Base-by-base conservation (phyloP, 129 eudicot genomes). In the Logfia minima region DNA sequence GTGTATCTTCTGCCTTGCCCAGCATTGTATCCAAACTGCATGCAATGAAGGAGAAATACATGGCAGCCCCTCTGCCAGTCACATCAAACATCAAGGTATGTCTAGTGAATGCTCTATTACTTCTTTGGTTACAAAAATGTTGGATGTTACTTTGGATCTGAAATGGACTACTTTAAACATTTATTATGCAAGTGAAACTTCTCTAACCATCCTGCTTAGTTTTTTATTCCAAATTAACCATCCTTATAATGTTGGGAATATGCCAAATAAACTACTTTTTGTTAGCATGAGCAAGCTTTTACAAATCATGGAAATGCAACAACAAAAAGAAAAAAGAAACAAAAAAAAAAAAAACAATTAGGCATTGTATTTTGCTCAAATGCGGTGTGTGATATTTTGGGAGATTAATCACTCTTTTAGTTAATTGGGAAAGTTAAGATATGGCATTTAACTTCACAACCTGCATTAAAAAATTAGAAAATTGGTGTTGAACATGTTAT, bases 1-100 rank as follows among this genome's bases (percentile, higher is more conserved):
- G 94, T 61, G 77, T 95, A 69, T 81, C 89, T 70, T 77, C 92
- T 17, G 79, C 87, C 59, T 75, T 92, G 35, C 99, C 99, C 18
- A 51, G 32, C 69, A 69, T 92, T 13, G 80, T 89, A 28, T 75
- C 87, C 7, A 95, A 95, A 80, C 88, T 95, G 64, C 96, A 92
- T 71, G 85, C 91, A 63, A 80, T 89, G 86, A 88, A 86, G 83
- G 96, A 88, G 82, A 95, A 89, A 82, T 95, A 95, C 77, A 79
- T 89, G 87, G 75, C 88, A 3, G 73, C 94, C 56, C 84, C 94
- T 58, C 81, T 85, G 35, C 84, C 92, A 0, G 83, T 72, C 18
- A 82, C 96, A 41, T 79, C 98, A 79, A 83, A 86, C 67, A 78
- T 79, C 70, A 80, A 91, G 98, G 97, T 91, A 78, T 11, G 52